A percentile compares a stretch with the other conserved stretches of the same genome.
These are phyloP conservation scores for Linum tenue DNA, from an alignment of 345 rosid species.

Conservation along the genomic window DNA sequence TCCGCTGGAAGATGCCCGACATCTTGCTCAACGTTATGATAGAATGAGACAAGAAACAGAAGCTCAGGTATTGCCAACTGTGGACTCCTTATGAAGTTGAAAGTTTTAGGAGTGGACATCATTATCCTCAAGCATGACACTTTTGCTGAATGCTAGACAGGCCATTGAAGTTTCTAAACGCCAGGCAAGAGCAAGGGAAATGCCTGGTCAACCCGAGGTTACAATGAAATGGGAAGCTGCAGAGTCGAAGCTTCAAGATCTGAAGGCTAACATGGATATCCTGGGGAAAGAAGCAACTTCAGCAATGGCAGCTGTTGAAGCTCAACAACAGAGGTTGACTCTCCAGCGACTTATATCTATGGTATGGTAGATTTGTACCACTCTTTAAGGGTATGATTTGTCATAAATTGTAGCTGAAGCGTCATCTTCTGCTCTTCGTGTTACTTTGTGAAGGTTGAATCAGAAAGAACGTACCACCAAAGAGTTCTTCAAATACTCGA, in stretches of 20 bases:
- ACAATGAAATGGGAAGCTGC: conserved; percentile 66
- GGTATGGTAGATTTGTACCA: conserved; percentile 37
- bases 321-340: conserved; percentile 86
- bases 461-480: conserved; percentile 71
- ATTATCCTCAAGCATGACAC: neutral
- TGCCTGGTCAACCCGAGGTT: conserved; percentile 54
- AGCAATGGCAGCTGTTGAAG: conserved; percentile 88
- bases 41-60: conserved; percentile 89
- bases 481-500: conserved; percentile 77
- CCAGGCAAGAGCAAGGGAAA: conserved; percentile 68
- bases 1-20: conserved; percentile 91
- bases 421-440: conserved; percentile 9
- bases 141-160: conserved; percentile 30
- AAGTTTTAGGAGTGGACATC: neutral
- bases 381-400: neutral
- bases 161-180: conserved; percentile 81
- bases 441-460: conserved; percentile 56
- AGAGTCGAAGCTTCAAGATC: conserved; percentile 68
- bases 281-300: conserved; percentile 84
- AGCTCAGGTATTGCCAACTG: conserved; percentile 58
- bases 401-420: conserved; percentile 12
- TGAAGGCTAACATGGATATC: conserved; percentile 59
- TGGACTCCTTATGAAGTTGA: conserved; percentile 1
- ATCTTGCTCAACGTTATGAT: conserved; percentile 94
- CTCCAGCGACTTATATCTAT: conserved; percentile 82